These are phyloP conservation scores for Pleurotus djamor DNA, from an alignment of 768 basidiomycete genomes.

Conservation along the genomic window DNA sequence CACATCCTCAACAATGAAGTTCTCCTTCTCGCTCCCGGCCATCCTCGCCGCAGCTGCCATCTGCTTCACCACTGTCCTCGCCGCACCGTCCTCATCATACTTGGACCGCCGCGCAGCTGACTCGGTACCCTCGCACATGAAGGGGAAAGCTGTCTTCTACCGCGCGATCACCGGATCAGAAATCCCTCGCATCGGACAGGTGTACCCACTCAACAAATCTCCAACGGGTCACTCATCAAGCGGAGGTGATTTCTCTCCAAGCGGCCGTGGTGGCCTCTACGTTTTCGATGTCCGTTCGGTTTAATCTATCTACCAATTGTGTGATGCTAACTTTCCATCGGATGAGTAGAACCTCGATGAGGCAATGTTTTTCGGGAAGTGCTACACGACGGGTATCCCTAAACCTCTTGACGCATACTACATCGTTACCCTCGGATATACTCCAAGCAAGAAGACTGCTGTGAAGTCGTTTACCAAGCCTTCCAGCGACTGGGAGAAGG, in stretches of 20 bases:
- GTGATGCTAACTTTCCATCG: no score
- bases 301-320: neutral
- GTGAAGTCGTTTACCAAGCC: neutral
- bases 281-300: neutral
- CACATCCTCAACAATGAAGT: no score
- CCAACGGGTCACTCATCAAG: neutral
- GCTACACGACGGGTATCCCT: neutral
- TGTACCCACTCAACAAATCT: neutral
- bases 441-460: neutral
- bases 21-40: no score
- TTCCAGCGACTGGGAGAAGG: neutral
- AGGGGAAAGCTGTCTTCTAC: neutral
- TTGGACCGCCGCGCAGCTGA: neutral
- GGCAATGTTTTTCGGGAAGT: neutral
- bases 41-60: no score
- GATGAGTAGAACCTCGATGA: neutral
- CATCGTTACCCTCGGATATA: neutral
- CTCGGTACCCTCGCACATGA: neutral
- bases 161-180: neutral
- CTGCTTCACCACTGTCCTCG: no score
- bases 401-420: neutral
- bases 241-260: neutral
- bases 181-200: neutral
- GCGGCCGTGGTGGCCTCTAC: neutral
- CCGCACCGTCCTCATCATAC: no score